phyloP scores from a whole-genome alignment of 2,329 filamentous ascomycete genomes.

The Gremmenia infestans region DNA sequence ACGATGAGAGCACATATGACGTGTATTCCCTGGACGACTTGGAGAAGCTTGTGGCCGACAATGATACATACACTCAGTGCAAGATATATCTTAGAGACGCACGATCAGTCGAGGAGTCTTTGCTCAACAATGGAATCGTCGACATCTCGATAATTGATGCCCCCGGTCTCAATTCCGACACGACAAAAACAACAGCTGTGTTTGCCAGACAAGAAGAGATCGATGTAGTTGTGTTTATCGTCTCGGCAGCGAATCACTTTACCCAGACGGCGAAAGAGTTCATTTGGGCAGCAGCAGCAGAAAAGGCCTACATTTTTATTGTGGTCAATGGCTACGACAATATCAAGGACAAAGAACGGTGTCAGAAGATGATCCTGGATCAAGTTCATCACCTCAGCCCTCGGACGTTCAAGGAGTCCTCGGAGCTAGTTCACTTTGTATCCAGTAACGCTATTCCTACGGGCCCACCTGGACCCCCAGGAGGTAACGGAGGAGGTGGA shows the following conservation, averaged over 20 bases:
- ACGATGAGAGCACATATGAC: constrained; percentile 92
- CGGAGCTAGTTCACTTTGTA: constrained; percentile 93
- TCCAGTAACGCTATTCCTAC: constrained; percentile 93
- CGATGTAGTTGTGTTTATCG: constrained; percentile 96
- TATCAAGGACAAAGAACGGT: constrained; percentile 86
- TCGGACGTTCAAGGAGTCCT: constrained; percentile 84
- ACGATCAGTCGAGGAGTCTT: constrained; percentile 81
- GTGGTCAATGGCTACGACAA: constrained; percentile 97
- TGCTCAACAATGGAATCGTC: constrained; percentile 95
- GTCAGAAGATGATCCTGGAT: constrained; percentile 87
- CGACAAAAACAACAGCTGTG: constrained; percentile 92
- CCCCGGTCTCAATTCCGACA: constrained; percentile 91
- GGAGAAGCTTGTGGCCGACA: constrained; percentile 86
- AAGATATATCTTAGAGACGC: constrained; percentile 95
- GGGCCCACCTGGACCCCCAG: constrained; percentile 50
- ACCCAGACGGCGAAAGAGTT: constrained; percentile 97
- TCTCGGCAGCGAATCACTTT: constrained; percentile 96
- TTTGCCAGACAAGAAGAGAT: constrained; percentile 98
- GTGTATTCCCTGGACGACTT: constrained; percentile 74
- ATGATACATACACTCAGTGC: constrained; percentile 84
- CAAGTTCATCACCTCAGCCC: constrained; percentile 86
- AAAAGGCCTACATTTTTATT: constrained; percentile 98
- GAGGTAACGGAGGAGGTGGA: constrained; percentile 48
- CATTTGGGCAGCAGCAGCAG: constrained; percentile 88
- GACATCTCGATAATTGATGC: constrained; percentile 98